phyloP scores from a whole-genome alignment of 2,329 filamentous ascomycete genomes.

The Verruconis gallopava region DNA sequence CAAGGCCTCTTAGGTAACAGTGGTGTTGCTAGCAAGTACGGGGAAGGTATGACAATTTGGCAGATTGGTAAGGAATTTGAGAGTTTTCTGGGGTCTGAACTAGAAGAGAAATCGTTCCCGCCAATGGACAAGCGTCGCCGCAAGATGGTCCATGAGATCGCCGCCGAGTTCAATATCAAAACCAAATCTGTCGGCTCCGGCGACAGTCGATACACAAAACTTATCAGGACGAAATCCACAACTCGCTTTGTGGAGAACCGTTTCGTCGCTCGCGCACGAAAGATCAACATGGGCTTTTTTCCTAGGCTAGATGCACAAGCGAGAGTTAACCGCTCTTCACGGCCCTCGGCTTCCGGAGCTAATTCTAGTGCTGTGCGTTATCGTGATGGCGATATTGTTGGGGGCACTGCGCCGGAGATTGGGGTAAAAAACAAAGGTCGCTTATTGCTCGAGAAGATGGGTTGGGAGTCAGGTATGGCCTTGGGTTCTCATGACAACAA shows the following conservation, averaged over 20 bases:
- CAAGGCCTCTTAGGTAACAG: conserved; percentile 53
- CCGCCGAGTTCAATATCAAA: conserved; percentile 60
- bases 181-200: conserved; percentile 73
- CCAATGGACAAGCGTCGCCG: conserved; percentile 72
- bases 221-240: conserved; percentile 63
- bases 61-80: conserved; percentile 62
- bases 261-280: conserved; percentile 31
- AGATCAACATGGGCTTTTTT: conserved; percentile 36
- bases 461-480: conserved; percentile 78
- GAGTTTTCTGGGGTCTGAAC: conserved; percentile 51
- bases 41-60: conserved; percentile 54
- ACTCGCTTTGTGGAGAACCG: conserved; percentile 44
- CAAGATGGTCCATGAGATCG: conserved; percentile 68
- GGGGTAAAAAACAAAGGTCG: conserved; percentile 72
- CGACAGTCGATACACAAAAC: conserved; percentile 57
- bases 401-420: conserved; percentile 71
- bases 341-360: conserved; percentile 2
- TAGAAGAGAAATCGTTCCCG: conserved; percentile 58
- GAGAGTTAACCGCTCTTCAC: conserved; percentile 9
- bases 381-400: conserved; percentile 77
- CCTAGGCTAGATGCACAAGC: conserved; percentile 12
- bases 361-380: conserved; percentile 29
- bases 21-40: conserved; percentile 40
- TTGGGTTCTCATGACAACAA: conserved; percentile 73
- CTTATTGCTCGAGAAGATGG: conserved; percentile 91